These are phyloP conservation scores for Dioscorea dumetorum DNA, from an alignment of 106 monocot species.

Conservation along the genomic window DNA sequence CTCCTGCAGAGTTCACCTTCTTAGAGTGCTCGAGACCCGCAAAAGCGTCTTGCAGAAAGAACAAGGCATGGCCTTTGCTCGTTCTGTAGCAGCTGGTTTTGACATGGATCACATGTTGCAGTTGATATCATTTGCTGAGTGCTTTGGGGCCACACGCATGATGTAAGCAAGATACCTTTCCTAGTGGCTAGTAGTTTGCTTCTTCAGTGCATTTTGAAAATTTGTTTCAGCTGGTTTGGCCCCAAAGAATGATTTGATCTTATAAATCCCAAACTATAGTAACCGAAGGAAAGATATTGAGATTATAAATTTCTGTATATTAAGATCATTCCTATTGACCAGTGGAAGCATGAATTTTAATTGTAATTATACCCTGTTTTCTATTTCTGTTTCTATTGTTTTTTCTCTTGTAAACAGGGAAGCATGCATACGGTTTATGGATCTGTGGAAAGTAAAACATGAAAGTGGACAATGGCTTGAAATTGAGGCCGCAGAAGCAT, in stretches of 20 bases:
- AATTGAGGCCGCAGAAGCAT: constrained; percentile 75
- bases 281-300: too few relatives aligned
- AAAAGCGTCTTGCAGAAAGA: constrained; percentile 76
- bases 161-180: constrained; percentile 34
- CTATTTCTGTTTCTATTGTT: background rate
- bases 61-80: constrained; percentile 95
- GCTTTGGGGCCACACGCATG: constrained; percentile 76
- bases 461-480: constrained; percentile 96
- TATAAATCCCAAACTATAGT: too few relatives aligned
- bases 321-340: too few relatives aligned
- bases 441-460: constrained; percentile 84
- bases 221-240: too few relatives aligned
- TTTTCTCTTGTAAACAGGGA: constrained; percentile 36
- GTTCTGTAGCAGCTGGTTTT: constrained; percentile 82
- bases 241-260: too few relatives aligned
- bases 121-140: constrained; percentile 74
- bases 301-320: too few relatives aligned
- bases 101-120: constrained; percentile 60
- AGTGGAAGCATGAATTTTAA: too few relatives aligned
- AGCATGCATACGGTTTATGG: constrained; percentile 66
- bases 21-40: constrained; percentile 75
- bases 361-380: too few relatives aligned
- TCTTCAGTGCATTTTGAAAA: too few relatives aligned
- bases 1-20: constrained; percentile 63
- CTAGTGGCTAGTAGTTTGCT: too few relatives aligned